Percentiles rank a stretch among this genome's conserved stretches.
Evolutionary conservation across 352 stramenopile species (phyloP).

Genomic region (Pythium angustatum): DNA sequence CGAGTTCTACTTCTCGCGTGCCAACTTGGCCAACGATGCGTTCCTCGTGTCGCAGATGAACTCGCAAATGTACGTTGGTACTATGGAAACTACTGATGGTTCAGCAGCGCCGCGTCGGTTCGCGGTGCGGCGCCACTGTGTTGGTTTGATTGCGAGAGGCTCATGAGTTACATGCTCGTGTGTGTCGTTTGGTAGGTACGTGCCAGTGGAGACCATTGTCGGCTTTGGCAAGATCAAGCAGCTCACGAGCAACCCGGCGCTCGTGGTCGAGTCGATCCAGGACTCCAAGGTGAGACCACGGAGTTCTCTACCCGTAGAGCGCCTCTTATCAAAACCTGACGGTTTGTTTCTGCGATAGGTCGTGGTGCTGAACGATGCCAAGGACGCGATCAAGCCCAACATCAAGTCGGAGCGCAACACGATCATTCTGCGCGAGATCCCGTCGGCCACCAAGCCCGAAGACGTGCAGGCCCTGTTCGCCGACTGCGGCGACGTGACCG

Average conservation of each 20-base stretch:
- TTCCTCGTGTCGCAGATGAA: slow-evolving; percentile 91
- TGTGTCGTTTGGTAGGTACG: slow-evolving; percentile 50
- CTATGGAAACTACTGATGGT: background rate
- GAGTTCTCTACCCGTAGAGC: too few species aligned
- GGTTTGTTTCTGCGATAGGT: too few species aligned
- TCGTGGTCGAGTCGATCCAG: slow-evolving; percentile 71
- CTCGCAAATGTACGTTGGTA: slow-evolving; percentile 73
- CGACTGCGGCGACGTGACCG: slow-evolving; percentile 67
- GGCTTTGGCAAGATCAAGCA: slow-evolving; percentile 87
- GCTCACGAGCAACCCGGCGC: slow-evolving; percentile 61
- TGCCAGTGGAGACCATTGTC: slow-evolving; percentile 80
- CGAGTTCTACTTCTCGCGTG: slow-evolving; percentile 92
- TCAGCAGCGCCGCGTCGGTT: background rate
- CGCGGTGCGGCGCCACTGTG: background rate
- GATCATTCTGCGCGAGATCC: slow-evolving; percentile 93
- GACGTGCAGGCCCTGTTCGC: slow-evolving; percentile 90
- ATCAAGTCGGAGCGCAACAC: slow-evolving; percentile 92
- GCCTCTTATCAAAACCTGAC: too few species aligned
- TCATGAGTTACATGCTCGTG: too few species aligned
- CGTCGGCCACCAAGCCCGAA: slow-evolving; percentile 78
- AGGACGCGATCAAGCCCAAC: slow-evolving; percentile 91
- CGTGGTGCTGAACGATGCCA: slow-evolving; percentile 67
- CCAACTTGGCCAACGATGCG: slow-evolving; percentile 84
- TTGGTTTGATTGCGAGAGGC: too few species aligned
- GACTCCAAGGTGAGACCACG: slow-evolving; percentile 62